Evolutionary conservation across 2,329 filamentous ascomycete species (phyloP), one percentile per base, ranked within the genome.

Genomic region (Penicillium nordicum): DNA sequence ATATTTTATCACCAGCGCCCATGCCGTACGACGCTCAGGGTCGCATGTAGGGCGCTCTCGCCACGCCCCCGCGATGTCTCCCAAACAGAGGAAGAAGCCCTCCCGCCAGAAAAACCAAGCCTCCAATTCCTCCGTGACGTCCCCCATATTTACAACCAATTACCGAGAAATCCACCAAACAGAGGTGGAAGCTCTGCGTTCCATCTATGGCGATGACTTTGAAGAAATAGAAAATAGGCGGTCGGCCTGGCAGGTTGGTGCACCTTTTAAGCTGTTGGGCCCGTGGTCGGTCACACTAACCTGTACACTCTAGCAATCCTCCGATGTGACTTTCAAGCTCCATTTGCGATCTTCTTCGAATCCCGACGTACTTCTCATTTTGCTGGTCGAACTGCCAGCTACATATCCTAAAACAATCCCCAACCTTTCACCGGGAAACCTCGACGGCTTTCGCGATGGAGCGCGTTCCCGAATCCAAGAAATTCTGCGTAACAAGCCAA

Each of bases 131-230:
- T 63, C 69, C 36, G 64, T 70, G 49, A 65, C 68, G 59, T 69
- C 70, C 16, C 65, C 73, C 40, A 57, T 71, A 53, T 59, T 71
- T 36, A 67, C 76, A 40, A 81, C 82, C 57, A 79, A 92, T 69
- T 96, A 97, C 76, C 84, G 87, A 62, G 88, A 95, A 75, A 85
- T 89, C 34, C 94, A 97, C 76, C 82, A 88, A 67, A 89, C 96
- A 70, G 94, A 97, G 77, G 81, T 96, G 55, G 84, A 94, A 70
- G 93, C 87, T 43, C 80, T 97, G 57, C 83, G 88, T 67, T 89
- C 93, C 41, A 95, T 97, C 48, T 97, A 94, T 70, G 88, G 87
- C 63, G 90, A 96, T 57, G 92, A 97, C 69, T 97, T 91, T 69
- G 81, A 88, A 65, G 85, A 88, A 70, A 84, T 91, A 66, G 84